Evolutionary conservation across 192 early-diverging fungal species (phyloP), one percentile per base, ranked within the genome.

Genomic region (Diversispora epigaea): DNA sequence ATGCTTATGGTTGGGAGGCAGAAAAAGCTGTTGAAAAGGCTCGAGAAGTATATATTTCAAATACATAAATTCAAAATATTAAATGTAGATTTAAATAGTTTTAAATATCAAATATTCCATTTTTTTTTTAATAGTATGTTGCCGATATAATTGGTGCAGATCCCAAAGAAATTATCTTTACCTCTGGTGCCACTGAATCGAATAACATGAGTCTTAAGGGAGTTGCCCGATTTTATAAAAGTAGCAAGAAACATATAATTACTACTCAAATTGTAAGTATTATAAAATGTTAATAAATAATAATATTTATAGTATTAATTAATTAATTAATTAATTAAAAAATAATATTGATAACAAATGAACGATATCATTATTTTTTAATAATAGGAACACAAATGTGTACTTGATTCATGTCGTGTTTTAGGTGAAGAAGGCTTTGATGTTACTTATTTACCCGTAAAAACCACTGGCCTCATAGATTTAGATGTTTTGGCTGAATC

Each of bases 121-220:
- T 46, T 64, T 32, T 60, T 55, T 8, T 43, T 71, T 63, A 17
- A 56, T 84, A 93, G 89, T 84, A 97, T 73, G 87, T 98, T 15
- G 96, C 95, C 6, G 77, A 79, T 25, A 80, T 98, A 65, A 94
- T 98, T 77, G 90, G 91, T 21, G 95, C 95, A 21, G 94, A 98
- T 84, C 86, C 94, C 41, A 98, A 98, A 84, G 96, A 98, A 85
- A 93, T 98, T 50, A 84, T 98, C 43, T 98, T 97, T 75, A 98
- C 96, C 21, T 93, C 91, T 12, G 96, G 96, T 8, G 96, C 96
- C 7, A 98, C 96, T 10, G 96, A 98, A 83, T 92, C 94, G 39
- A 98, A 98, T 88, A 98, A 98, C 78, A 84, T 93, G 22, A 89
- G 91, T 73, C 87, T 96, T 80, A 98, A 98, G 80, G 96, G 96